Conservation (phyloP, 2,329 filamentous ascomycete genomes). For the Ophiocordyceps camponoti-floridani region DNA sequence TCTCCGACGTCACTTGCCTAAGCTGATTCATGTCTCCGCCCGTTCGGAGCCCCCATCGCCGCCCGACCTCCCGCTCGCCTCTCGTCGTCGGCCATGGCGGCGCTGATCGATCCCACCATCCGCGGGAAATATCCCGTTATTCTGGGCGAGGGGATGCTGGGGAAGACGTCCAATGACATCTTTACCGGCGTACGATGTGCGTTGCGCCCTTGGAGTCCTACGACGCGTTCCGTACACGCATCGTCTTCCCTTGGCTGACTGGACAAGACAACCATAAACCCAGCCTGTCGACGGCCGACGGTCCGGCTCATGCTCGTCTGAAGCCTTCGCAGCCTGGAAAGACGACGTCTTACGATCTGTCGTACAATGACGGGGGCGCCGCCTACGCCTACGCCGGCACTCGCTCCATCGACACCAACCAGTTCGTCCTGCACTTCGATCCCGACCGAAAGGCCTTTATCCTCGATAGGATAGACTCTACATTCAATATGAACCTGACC, state of each 20-base stretch:
- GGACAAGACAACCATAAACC: slow-evolving; percentile 45
- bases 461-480: slow-evolving; percentile 64
- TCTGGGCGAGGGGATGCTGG: slow-evolving; percentile 41
- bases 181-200: slow-evolving; percentile 44
- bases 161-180: slow-evolving; percentile 35
- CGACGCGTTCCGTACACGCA: background rate
- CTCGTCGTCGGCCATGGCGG: slow-evolving; percentile 11
- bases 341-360: slow-evolving; percentile 36
- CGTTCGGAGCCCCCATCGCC: background rate
- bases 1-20: too few relatives aligned
- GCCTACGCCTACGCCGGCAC: slow-evolving; percentile 44
- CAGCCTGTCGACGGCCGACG: slow-evolving; percentile 27
- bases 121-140: slow-evolving; percentile 44
- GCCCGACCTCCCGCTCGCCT: background rate
- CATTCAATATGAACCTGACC: slow-evolving; percentile 73
- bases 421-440: slow-evolving; percentile 62
- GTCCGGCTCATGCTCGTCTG: slow-evolving; percentile 29
- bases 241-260: background rate
- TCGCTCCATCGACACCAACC: slow-evolving; percentile 33
- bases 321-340: slow-evolving; percentile 30
- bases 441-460: slow-evolving; percentile 57
- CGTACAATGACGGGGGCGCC: slow-evolving; percentile 33
- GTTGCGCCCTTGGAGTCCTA: slow-evolving; percentile 7
- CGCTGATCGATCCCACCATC: slow-evolving; percentile 40
- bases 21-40: background rate